Percentiles rank a stretch among this genome's conserved stretches.
Conservation (phyloP, 306 rosid species). For the Quillaja saponaria region DNA sequence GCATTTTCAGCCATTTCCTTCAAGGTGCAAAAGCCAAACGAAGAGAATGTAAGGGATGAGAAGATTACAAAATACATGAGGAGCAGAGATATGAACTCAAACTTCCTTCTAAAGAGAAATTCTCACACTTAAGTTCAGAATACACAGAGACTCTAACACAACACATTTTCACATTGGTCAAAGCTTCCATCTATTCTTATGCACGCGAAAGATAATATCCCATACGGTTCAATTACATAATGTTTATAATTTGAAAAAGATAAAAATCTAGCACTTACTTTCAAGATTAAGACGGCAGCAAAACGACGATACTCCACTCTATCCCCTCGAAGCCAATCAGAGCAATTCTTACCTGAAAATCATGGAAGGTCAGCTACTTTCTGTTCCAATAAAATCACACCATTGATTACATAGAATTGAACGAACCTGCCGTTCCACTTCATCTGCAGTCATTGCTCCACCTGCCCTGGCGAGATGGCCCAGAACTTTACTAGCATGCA, state of each 20-base stretch:
- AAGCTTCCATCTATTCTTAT: conserved; percentile 10
- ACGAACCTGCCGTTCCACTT: conserved; percentile 89
- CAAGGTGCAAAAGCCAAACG: conserved; percentile 32
- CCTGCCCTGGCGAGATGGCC: conserved; percentile 66
- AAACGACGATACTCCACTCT: conserved; percentile 92
- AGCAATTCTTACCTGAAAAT: conserved; percentile 72
- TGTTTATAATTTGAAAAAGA: not conserved
- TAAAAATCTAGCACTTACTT: conserved; percentile 53
- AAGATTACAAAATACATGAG: conserved; percentile 12
- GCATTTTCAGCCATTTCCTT: conserved; percentile 99
- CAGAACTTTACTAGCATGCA: conserved; percentile 58
- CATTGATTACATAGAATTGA: not conserved
- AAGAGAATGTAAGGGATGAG: not conserved
- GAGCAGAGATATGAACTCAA: conserved; percentile 7
- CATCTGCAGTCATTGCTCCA: conserved; percentile 69
- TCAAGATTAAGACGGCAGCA: conserved; percentile 91
- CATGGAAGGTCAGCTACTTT: conserved; percentile 24
- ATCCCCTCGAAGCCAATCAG: conserved; percentile 85
- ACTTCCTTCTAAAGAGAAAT: too few species aligned
- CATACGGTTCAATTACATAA: not conserved
- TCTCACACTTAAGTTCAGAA: not conserved
- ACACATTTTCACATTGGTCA: not conserved
- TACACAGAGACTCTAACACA: not conserved
- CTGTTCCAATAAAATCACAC: conserved; percentile 5
- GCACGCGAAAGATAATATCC: too few species aligned